Evolutionary conservation across 371 early-diverging fungal genomes (phyloP).

Genomic region (Syncephalastrum sp.): DNA sequence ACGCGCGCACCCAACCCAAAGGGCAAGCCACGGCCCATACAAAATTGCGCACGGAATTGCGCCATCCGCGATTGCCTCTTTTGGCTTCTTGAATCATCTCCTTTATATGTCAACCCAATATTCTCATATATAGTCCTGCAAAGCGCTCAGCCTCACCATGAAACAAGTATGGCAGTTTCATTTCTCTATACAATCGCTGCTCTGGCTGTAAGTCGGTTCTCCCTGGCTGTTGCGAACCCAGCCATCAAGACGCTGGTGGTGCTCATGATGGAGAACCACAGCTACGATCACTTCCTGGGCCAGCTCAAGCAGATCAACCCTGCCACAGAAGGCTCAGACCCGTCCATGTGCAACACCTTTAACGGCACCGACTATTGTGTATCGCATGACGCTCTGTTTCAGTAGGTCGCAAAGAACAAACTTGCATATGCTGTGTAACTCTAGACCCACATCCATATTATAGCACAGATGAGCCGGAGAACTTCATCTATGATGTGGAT

Average conservation of each 20-base stretch:
- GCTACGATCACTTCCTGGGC: slow-evolving; percentile 28
- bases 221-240: neutral
- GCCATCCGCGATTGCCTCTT: no score
- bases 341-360: slow-evolving; percentile 15
- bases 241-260: slow-evolving; percentile 17
- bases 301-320: slow-evolving; percentile 10
- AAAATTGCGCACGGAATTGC: no score
- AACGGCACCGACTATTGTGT: slow-evolving; percentile 13
- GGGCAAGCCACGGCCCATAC: no score
- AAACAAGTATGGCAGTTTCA: no score
- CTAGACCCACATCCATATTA: neutral
- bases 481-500: slow-evolving; percentile 19
- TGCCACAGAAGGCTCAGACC: slow-evolving; percentile 14
- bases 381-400: slow-evolving; percentile 17
- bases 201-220: no score
- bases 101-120: no score
- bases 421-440: neutral
- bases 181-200: no score
- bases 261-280: slow-evolving; percentile 33
- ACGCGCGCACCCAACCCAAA: neutral
- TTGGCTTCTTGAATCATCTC: neutral
- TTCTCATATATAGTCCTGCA: no score
- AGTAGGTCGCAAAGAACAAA: slow-evolving; percentile 7
- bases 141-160: no score
- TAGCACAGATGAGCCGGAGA: slow-evolving; percentile 21